These are phyloP conservation scores for Allomyces javanicus DNA, from an alignment of 192 early-diverging fungal species.

Conservation along the genomic window DNA sequence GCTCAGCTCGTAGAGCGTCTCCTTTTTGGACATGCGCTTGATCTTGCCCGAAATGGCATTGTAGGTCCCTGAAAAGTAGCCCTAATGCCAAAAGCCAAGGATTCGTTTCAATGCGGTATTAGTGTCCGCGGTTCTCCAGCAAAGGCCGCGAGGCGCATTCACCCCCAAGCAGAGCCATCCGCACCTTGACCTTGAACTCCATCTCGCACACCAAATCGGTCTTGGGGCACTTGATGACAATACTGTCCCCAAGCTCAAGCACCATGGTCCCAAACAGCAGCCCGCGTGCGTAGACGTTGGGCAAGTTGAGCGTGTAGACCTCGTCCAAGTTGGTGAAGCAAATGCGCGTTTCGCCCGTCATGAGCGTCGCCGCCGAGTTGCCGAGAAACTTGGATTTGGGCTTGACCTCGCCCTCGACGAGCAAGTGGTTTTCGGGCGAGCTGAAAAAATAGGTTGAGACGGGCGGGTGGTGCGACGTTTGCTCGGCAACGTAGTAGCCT, in stretches of 20 bases:
- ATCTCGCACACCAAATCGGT: slow-evolving; percentile 60
- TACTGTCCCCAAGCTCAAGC: slow-evolving; percentile 75
- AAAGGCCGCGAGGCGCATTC: background rate
- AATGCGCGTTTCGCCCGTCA: slow-evolving; percentile 50
- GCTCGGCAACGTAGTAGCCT: slow-evolving; percentile 70
- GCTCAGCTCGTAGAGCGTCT: slow-evolving; percentile 57
- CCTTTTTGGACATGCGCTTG: slow-evolving; percentile 38
- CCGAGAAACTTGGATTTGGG: slow-evolving; percentile 77
- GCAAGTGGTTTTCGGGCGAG: slow-evolving; percentile 58
- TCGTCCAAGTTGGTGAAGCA: slow-evolving; percentile 47
- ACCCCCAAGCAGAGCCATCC: slow-evolving; percentile 6
- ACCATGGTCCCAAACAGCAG: slow-evolving; percentile 88
- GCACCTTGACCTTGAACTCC: slow-evolving; percentile 78
- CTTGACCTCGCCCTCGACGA: slow-evolving; percentile 56
- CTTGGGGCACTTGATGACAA: slow-evolving; percentile 46
- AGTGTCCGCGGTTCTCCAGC: background rate
- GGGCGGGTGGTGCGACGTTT: slow-evolving; percentile 88
- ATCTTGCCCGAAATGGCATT: slow-evolving; percentile 70
- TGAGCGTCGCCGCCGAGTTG: slow-evolving; percentile 76
- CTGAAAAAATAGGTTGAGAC: slow-evolving; percentile 67
- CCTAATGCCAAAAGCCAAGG: slow-evolving; percentile 19
- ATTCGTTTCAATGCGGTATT: background rate
- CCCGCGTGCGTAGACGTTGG: slow-evolving; percentile 83
- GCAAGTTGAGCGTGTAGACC: slow-evolving; percentile 60
- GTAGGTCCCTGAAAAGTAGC: slow-evolving; percentile 51